phyloP scores from a whole-genome alignment of 345 rosid genomes.

The Aquilaria yunnanensis region DNA sequence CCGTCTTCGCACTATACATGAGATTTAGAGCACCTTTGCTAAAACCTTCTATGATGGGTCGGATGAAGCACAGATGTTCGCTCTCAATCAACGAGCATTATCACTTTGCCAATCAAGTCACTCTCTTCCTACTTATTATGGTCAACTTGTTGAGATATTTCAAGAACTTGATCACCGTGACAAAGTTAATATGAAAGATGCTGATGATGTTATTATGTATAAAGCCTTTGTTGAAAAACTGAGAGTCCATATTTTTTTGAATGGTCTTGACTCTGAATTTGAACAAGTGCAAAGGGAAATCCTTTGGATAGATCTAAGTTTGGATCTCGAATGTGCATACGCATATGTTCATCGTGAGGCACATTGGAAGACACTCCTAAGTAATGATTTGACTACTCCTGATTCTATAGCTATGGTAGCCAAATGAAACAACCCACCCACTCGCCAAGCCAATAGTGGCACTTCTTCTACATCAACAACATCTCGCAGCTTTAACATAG shows the following conservation, averaged over 20 bases:
- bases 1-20: neutral
- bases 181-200: neutral
- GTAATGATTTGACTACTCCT: neutral
- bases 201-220: neutral
- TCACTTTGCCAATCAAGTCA: neutral
- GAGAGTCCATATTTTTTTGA: neutral
- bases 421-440: no score
- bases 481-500: no score
- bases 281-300: no score
- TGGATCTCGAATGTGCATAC: neutral
- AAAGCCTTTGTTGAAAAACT: neutral
- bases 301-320: neutral
- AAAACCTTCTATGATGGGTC: constrained; percentile 2
- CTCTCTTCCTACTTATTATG: neutral
- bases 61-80: neutral
- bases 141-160: neutral
- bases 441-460: no score
- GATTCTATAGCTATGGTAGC: neutral
- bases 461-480: no score
- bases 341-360: neutral
- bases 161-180: constrained; percentile 4
- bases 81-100: neutral
- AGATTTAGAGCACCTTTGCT: neutral
- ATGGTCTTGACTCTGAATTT: no score
- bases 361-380: neutral